Conservation (phyloP, 2,329 filamentous ascomycete genomes). For the Moelleriella libera region DNA sequence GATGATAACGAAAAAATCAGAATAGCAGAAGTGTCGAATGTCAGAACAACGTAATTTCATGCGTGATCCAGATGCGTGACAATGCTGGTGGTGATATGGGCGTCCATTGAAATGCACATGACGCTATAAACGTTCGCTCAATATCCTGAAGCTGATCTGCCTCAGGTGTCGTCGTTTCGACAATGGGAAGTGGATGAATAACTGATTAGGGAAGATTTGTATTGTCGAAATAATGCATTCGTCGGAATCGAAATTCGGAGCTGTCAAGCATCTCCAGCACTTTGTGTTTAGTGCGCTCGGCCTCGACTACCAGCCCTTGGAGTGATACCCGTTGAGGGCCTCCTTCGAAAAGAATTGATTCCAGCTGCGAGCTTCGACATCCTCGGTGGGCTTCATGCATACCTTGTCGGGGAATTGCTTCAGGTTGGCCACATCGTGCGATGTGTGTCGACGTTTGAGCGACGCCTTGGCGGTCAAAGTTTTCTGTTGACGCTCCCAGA, state of each 20-base stretch:
- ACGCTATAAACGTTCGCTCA: too few relatives aligned
- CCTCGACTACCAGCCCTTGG: conserved; percentile 23
- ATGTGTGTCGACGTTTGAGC: conserved; percentile 78
- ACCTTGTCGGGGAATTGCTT: conserved; percentile 62
- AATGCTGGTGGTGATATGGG: too few relatives aligned
- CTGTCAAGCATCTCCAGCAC: neutral
- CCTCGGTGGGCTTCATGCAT: conserved; percentile 45
- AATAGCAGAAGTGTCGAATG: neutral
- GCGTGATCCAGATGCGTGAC: too few relatives aligned
- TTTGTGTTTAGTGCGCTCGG: neutral
- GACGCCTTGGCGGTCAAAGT: conserved; percentile 78
- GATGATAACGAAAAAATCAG: neutral
- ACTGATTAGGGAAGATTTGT: too few relatives aligned
- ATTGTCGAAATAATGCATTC: neutral
- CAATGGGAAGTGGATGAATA: too few relatives aligned
- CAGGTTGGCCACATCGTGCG: conserved; percentile 80
- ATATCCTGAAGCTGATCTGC: too few relatives aligned
- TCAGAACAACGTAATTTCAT: neutral
- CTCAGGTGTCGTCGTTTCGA: too few relatives aligned
- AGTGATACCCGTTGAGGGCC: conserved; percentile 36
- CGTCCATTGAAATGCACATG: too few relatives aligned
- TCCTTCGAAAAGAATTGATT: conserved; percentile 79
- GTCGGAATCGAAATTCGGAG: neutral
- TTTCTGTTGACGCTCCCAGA: conserved; percentile 94
- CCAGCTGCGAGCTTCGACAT: conserved; percentile 57